These are phyloP conservation scores for Apiotrichum gamsii DNA, from an alignment of 1,284 basidiomycete genomes.

Conservation along the genomic window DNA sequence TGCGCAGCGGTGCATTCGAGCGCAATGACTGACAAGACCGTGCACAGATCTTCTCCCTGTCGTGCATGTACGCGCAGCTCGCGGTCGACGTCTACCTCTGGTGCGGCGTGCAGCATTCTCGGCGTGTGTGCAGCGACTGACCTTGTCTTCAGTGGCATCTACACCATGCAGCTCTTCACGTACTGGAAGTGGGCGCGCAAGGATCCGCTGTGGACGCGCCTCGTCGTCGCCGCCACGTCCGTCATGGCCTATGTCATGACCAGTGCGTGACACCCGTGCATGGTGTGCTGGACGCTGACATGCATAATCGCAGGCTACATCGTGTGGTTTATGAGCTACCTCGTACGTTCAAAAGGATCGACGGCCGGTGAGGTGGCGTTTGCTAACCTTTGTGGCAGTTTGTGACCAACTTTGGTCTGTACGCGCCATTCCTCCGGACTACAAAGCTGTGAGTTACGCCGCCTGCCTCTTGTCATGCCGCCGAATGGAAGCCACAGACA, in stretches of 20 bases:
- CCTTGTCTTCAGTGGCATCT: conserved; percentile 16
- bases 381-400: conserved; percentile 13
- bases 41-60: neutral
- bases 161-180: conserved; percentile 13
- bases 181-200: no score
- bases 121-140: neutral
- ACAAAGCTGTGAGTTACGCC: no score
- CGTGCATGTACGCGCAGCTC: conserved; percentile 13
- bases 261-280: no score
- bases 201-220: no score
- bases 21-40: no score
- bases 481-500: no score
- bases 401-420: conserved; percentile 22
- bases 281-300: no score
- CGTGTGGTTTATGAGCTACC: neutral
- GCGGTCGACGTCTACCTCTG: conserved; percentile 22
- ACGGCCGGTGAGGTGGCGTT: neutral
- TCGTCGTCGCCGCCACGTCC: no score
- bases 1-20: no score
- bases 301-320: conserved; percentile 12
- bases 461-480: no score
- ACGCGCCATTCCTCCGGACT: conserved; percentile 12
- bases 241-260: no score
- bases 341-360: conserved; percentile 1
- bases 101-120: conserved; percentile 3